Conservation (phyloP, 2,329 filamentous ascomycete genomes). For the Sordariomycetes sp. region DNA sequence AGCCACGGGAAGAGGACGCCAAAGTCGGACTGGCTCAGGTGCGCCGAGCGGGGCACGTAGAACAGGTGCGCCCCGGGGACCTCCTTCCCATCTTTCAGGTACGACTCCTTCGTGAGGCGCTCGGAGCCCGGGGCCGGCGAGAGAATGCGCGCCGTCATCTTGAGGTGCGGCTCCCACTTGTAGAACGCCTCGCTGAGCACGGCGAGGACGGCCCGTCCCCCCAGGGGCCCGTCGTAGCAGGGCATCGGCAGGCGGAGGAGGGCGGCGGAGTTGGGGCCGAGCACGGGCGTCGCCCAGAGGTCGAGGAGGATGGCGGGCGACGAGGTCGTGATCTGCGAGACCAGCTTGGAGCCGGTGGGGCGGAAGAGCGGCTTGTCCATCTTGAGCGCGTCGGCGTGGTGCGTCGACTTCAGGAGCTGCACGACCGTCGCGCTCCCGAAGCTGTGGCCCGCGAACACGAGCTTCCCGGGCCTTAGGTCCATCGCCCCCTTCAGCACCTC, state of each 20-base stretch:
- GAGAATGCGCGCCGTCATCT: slow-evolving; percentile 55
- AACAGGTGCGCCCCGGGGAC: slow-evolving; percentile 55
- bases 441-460: slow-evolving; percentile 70
- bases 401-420: slow-evolving; percentile 71
- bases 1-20: slow-evolving; percentile 70
- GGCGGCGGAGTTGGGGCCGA: slow-evolving; percentile 48
- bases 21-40: slow-evolving; percentile 77
- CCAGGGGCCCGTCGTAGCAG: slow-evolving; percentile 45
- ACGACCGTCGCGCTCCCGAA: slow-evolving; percentile 67
- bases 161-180: slow-evolving; percentile 66
- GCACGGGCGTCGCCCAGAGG: slow-evolving; percentile 68
- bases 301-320: slow-evolving; percentile 64
- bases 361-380: slow-evolving; percentile 48
- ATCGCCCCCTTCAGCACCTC: slow-evolving; percentile 49
- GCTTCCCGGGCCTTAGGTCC: slow-evolving; percentile 60
- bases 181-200: slow-evolving; percentile 69
- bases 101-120: slow-evolving; percentile 27
- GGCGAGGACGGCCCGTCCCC: slow-evolving; percentile 52
- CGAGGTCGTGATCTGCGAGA: slow-evolving; percentile 55
- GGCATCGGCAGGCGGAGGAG: slow-evolving; percentile 68
- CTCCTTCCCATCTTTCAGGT: slow-evolving; percentile 28
- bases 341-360: slow-evolving; percentile 41
- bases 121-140: slow-evolving; percentile 40
- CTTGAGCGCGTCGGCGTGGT: slow-evolving; percentile 45
- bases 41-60: slow-evolving; percentile 63